Base-by-base conservation (phyloP, 108 stramenopile species). In the Conticribra weissflogii region DNA sequence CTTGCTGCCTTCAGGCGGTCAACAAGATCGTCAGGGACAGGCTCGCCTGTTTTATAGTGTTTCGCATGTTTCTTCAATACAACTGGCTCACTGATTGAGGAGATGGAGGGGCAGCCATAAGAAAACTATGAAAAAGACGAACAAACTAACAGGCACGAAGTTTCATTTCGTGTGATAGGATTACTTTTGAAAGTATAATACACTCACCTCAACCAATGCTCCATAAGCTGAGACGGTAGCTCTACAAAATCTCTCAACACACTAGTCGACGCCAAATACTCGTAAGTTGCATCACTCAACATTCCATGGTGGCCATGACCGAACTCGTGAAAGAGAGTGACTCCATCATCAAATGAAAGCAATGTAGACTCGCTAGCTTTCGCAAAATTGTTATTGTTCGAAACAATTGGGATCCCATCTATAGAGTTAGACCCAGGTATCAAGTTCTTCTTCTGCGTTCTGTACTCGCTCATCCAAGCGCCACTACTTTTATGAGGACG, bases 401-500 rank as follows among this genome's bases (percentile, higher is more conserved):
- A 73, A 18, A 92, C 88, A 53, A 92, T 84, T 2, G 90, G 90
- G 47, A 92, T 78, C 1, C 61, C 66, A 55, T 87, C 66, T 19
- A 86, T 71, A 3, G 64, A 49, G 61, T 86, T 79, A 24, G 66
- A 8, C 41, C 74, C 85, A 30, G 68, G 65, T 8, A 24, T 21
- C 29, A 92, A 59, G 49, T 92, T 92, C 57, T 83, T 85, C 18
- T 77, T 87, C 59, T 92, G 90, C n/a, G 82, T 67, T n/a, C 90
- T 86, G 55, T 82, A 87, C 73, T 92, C 90, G 59, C 78, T 81
- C 90, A 92, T 92, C 90, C 90, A 92, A 3, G 90, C 90, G 9
- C 87, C 88, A 59, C 81, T 66, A n/a, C 65, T 63, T 36, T 92
- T 92, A 70, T 76, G 71, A 0, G 76, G 78, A 18, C 90, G 77